Percentiles rank a stretch among this genome's conserved stretches.
Evolutionary conservation across 2,329 filamentous ascomycete species (phyloP).

Genomic region (Colletotrichum abscissum): DNA sequence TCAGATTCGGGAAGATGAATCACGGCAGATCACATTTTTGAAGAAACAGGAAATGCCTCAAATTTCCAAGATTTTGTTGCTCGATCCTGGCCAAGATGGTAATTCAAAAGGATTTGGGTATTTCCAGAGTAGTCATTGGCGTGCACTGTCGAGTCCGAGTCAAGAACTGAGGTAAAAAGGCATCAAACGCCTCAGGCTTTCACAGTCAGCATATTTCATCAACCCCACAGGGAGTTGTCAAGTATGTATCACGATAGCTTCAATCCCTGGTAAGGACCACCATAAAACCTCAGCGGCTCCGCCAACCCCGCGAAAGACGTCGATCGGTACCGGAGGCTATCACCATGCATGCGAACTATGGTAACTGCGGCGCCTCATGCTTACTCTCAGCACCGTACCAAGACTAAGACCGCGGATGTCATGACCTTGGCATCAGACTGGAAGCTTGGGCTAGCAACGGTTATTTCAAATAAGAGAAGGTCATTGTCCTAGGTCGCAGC

Average conservation of each 20-base stretch:
- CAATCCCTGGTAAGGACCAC: slow-evolving; percentile 18
- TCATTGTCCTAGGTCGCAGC: too few species aligned
- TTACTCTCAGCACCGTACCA: too few species aligned
- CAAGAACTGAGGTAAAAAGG: background rate
- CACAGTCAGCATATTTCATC: background rate
- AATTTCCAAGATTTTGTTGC: background rate
- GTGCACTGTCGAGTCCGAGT: background rate
- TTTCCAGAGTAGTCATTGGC: too few species aligned
- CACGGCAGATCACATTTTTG: background rate
- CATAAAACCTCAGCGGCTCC: background rate
- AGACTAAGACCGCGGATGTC: background rate
- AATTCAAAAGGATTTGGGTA: background rate
- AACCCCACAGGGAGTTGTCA: slow-evolving; percentile 15
- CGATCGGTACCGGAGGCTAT: background rate
- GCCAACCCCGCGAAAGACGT: background rate
- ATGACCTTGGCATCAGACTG: background rate
- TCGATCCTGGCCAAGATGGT: background rate
- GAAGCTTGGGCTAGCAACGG: too few species aligned
- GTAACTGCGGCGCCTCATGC: background rate
- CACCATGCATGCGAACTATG: background rate
- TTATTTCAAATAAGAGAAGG: too few species aligned
- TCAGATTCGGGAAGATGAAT: background rate
- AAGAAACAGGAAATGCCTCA: background rate
- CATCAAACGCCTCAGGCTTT: background rate
- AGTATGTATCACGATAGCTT: slow-evolving; percentile 28